These are phyloP conservation scores for Colletotrichum graminicola DNA, from an alignment of 2,329 filamentous ascomycete species.

Conservation along the genomic window DNA sequence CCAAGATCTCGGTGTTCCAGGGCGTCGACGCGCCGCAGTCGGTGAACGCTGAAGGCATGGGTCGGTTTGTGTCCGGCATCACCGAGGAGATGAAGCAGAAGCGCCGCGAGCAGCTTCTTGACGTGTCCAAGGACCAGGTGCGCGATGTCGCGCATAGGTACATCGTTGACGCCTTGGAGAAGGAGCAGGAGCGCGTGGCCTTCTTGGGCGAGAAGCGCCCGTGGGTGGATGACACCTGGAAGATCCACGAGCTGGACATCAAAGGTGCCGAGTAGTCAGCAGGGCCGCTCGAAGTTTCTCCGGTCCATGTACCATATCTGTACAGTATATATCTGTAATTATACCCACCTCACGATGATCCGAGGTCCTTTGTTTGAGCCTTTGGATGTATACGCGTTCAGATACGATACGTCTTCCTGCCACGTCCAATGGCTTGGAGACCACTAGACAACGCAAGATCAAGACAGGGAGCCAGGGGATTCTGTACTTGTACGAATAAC, in stretches of 20 bases:
- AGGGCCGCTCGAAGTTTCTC: not conserved
- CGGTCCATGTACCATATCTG: constrained; percentile 28
- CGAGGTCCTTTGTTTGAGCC: not conserved
- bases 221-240: constrained; percentile 82
- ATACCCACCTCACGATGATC: constrained; percentile 41
- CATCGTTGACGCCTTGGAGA: constrained; percentile 75
- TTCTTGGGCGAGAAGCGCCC: constrained; percentile 87
- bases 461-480: constrained; percentile 48
- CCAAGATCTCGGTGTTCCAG: constrained; percentile 96
- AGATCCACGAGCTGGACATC: constrained; percentile 79
- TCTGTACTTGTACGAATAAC: constrained; percentile 32
- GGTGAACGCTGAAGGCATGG: constrained; percentile 90
- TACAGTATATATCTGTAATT: constrained; percentile 37
- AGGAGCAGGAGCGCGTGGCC: constrained; percentile 71
- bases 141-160: constrained; percentile 85
- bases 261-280: constrained; percentile 54
- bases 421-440: constrained; percentile 66
- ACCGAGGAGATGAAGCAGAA: constrained; percentile 90
- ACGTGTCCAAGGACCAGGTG: constrained; percentile 86
- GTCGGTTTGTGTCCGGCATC: constrained; percentile 85
- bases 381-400: constrained; percentile 60
- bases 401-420: constrained; percentile 75
- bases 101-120: constrained; percentile 85
- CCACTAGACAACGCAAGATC: constrained; percentile 72
- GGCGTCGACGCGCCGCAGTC: constrained; percentile 87